Evolutionary conservation across 2,329 filamentous ascomycete genomes (phyloP).

Genomic region (Chaetothyriales sp.): DNA sequence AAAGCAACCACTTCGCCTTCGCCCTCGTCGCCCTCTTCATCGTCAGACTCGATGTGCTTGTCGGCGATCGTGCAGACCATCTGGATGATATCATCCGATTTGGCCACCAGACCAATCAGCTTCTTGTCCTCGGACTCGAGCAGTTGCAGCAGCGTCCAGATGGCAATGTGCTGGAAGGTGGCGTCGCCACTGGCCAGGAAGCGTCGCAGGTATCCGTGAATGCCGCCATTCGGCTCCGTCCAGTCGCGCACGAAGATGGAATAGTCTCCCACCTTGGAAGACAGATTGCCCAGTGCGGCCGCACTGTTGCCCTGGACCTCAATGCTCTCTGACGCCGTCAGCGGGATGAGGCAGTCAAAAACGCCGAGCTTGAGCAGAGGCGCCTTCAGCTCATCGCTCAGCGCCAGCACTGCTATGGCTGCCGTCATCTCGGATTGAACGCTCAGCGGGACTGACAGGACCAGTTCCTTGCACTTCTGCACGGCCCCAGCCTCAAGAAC

Average conservation of each 20-base stretch:
- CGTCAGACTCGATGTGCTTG: constrained; percentile 73
- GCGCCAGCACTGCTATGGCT: constrained; percentile 88
- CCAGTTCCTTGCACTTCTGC: constrained; percentile 95
- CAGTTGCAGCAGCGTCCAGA: constrained; percentile 91
- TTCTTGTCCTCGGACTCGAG: constrained; percentile 88
- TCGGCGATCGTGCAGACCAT: constrained; percentile 88
- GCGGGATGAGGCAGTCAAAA: constrained; percentile 87
- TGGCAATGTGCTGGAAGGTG: constrained; percentile 97
- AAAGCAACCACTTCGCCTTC: constrained; percentile 87
- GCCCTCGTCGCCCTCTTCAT: constrained; percentile 75
- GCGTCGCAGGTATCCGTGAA: constrained; percentile 84
- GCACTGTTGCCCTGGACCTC: constrained; percentile 98
- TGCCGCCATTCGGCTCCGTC: constrained; percentile 81
- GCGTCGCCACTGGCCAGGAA: constrained; percentile 91
- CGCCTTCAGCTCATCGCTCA: constrained; percentile 90
- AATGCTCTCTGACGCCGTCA: constrained; percentile 90
- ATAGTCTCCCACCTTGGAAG: constrained; percentile 96
- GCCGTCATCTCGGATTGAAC: constrained; percentile 99
- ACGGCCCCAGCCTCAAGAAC: constrained; percentile 92
- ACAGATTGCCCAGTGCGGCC: constrained; percentile 85
- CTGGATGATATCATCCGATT: constrained; percentile 78
- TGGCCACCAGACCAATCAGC: constrained; percentile 75
- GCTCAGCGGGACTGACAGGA: constrained; percentile 79
- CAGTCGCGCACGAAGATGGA: constrained; percentile 91
- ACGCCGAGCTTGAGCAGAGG: constrained; percentile 83